Evolutionary conservation across 2,329 filamentous ascomycete genomes (phyloP).

Genomic region (Microascus cirrosus): DNA sequence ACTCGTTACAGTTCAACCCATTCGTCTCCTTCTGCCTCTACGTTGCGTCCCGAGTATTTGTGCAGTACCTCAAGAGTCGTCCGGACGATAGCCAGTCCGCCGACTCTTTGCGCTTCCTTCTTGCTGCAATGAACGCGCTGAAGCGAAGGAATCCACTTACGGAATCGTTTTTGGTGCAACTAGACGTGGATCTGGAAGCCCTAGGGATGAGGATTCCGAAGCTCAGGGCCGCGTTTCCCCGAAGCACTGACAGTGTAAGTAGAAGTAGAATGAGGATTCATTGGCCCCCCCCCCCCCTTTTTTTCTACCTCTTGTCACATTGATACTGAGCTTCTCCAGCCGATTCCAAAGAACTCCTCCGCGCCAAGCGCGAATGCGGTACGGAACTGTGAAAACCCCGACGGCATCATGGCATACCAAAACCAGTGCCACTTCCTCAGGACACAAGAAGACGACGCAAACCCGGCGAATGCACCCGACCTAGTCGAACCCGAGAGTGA

Average conservation of each 20-base stretch:
- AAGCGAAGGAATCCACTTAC: slow-evolving; percentile 84
- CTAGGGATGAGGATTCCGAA: slow-evolving; percentile 52
- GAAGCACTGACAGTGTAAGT: slow-evolving; percentile 39
- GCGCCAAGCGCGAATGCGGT: background rate
- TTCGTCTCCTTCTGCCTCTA: slow-evolving; percentile 95
- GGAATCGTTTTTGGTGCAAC: slow-evolving; percentile 86
- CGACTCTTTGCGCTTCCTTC: slow-evolving; percentile 79
- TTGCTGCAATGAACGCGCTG: slow-evolving; percentile 81
- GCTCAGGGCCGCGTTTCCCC: slow-evolving; percentile 42
- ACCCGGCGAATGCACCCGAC: slow-evolving; percentile 25
- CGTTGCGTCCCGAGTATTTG: slow-evolving; percentile 88
- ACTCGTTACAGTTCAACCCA: slow-evolving; percentile 64
- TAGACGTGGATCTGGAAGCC: slow-evolving; percentile 82
- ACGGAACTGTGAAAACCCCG: slow-evolving; percentile 19
- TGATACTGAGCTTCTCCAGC: background rate
- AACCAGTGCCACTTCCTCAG: slow-evolving; percentile 33
- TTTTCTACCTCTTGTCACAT: too few species aligned
- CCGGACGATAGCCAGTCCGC: slow-evolving; percentile 70
- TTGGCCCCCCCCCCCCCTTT: background rate
- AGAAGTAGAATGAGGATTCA: background rate
- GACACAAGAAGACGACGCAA: slow-evolving; percentile 24
- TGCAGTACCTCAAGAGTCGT: slow-evolving; percentile 92
- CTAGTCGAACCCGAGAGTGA: slow-evolving; percentile 25
- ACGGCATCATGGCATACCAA: slow-evolving; percentile 30
- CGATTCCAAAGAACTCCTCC: background rate